Conservation (phyloP, 306 rosid species). For the Prunus kanzakura region DNA sequence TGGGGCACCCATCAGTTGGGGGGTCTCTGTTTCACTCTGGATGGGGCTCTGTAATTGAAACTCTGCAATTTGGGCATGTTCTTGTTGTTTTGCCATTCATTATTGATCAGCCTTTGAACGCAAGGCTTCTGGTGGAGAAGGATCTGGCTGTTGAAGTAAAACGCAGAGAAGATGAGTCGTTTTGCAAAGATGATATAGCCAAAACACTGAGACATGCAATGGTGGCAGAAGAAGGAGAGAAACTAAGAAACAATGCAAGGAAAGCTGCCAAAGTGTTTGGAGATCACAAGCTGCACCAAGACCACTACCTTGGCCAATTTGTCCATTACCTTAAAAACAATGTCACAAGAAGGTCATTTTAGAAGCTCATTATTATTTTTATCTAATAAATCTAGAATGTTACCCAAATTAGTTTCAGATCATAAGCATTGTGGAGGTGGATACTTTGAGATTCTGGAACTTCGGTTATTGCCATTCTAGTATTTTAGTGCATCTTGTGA, state of each 20-base stretch:
- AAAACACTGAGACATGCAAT: constrained; percentile 26
- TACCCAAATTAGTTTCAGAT: no score
- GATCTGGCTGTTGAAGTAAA: constrained; percentile 35
- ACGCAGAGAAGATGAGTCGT: constrained; percentile 34
- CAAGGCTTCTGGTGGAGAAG: constrained; percentile 39
- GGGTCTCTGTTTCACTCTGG: constrained; percentile 46
- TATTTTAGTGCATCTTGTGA: no score
- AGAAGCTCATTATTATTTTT: no score
- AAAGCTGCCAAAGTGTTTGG: constrained; percentile 23
- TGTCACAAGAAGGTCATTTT: neutral
- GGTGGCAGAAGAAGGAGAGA: constrained; percentile 37
- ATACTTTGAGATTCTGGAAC: no score
- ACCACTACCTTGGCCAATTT: constrained; percentile 8
- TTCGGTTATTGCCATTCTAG: no score
- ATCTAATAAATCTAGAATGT: no score
- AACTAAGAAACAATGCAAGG: constrained; percentile 22
- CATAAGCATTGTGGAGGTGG: no score
- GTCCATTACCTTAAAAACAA: constrained; percentile 1
- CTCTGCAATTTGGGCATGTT: constrained; percentile 35
- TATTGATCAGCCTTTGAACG: constrained; percentile 38
- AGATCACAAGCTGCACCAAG: constrained; percentile 20
- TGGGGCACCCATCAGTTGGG: constrained; percentile 42
- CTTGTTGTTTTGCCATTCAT: constrained; percentile 38
- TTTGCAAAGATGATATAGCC: constrained; percentile 32
- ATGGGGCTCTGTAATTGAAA: constrained; percentile 46